Percentiles rank a stretch among this genome's conserved stretches.
These are phyloP conservation scores for Aspergillus sclerotiicarbonarius DNA, from an alignment of 495 filamentous ascomycete species.

Conservation along the genomic window DNA sequence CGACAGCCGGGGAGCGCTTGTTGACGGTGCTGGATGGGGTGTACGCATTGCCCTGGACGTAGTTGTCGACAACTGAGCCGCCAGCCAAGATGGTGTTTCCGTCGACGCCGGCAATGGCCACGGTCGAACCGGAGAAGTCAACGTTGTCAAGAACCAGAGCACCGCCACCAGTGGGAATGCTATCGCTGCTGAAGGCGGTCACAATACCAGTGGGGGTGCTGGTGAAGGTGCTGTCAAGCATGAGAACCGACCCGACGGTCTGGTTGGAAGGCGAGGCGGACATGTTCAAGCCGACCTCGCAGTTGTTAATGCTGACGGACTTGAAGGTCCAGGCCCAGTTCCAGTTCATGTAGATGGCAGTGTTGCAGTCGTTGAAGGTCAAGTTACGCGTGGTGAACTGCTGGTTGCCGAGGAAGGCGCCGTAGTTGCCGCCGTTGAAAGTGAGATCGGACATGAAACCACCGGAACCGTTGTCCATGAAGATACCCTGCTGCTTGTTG, in stretches of 20 bases:
- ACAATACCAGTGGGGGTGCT: slow-evolving; percentile 71
- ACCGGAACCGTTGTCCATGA: slow-evolving; percentile 94
- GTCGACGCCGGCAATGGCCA: slow-evolving; percentile 51
- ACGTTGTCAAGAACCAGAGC: slow-evolving; percentile 86
- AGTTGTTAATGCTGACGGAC: slow-evolving; percentile 76
- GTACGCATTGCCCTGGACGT: slow-evolving; percentile 74
- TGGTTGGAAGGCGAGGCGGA: slow-evolving; percentile 60
- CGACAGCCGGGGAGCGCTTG: slow-evolving; percentile 28
- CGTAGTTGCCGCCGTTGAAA: slow-evolving; percentile 84
- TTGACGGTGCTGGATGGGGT: slow-evolving; percentile 29
- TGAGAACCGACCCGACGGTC: slow-evolving; percentile 74
- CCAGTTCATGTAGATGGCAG: slow-evolving; percentile 91
- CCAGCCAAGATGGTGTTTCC: slow-evolving; percentile 65
- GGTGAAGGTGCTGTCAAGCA: slow-evolving; percentile 76
- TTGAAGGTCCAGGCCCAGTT: slow-evolving; percentile 92
- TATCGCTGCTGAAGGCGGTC: slow-evolving; percentile 64
- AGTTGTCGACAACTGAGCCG: slow-evolving; percentile 66
- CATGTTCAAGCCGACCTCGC: slow-evolving; percentile 79
- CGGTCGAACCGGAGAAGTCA: slow-evolving; percentile 60
- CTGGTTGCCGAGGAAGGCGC: slow-evolving; percentile 87
- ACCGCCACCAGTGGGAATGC: slow-evolving; percentile 64
- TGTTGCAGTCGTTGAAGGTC: slow-evolving; percentile 84
- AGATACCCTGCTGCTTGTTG: slow-evolving; percentile 85
- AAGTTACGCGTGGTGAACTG: slow-evolving; percentile 94
- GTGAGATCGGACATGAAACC: slow-evolving; percentile 85